Conservation (phyloP, 805 yeast species). For the Candida coquimbonensis region DNA sequence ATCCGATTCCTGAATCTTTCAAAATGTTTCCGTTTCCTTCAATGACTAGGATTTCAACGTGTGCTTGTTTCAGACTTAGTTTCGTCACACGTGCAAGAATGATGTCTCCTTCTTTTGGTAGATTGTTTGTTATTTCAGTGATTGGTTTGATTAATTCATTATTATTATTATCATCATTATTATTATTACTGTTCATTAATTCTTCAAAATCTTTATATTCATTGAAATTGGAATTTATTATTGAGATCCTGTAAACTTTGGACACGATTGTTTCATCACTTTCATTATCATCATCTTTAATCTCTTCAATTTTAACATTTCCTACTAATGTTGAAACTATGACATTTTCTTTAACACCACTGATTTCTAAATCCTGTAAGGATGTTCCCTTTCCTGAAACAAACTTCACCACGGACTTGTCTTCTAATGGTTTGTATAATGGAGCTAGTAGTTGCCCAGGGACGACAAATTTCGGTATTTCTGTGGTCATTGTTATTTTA, state of each 20-base stretch:
- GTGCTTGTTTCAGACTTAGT: slow-evolving; percentile 62
- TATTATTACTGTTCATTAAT: not conserved
- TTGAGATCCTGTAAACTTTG: slow-evolving; percentile 21
- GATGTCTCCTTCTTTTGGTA: slow-evolving; percentile 80
- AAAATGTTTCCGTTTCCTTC: slow-evolving; percentile 54
- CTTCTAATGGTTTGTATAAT: slow-evolving; percentile 25
- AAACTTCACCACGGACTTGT: slow-evolving; percentile 28
- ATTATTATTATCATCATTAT: slow-evolving; percentile 1
- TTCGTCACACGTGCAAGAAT: slow-evolving; percentile 72
- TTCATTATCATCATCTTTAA: slow-evolving; percentile 9
- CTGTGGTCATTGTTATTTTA: slow-evolving; percentile 1
- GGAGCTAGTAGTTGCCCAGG: slow-evolving; percentile 83
- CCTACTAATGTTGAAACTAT: slow-evolving; percentile 61
- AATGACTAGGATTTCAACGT: slow-evolving; percentile 66
- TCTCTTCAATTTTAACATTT: slow-evolving; percentile 30
- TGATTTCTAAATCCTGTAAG: slow-evolving; percentile 36
- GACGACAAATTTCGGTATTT: slow-evolving; percentile 44
- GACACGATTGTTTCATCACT: not conserved
- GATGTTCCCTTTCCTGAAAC: slow-evolving; percentile 62
- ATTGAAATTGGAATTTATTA: slow-evolving; percentile 17
- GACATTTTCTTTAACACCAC: slow-evolving; percentile 33
- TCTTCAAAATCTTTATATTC: slow-evolving; percentile 9
- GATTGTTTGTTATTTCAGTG: slow-evolving; percentile 29
- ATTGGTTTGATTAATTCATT: slow-evolving; percentile 1
- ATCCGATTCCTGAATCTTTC: slow-evolving; percentile 61